Evolutionary conservation across 1,284 basidiomycete genomes (phyloP), one percentile per base, ranked within the genome.

Genomic region (Entoloma clypeatum): DNA sequence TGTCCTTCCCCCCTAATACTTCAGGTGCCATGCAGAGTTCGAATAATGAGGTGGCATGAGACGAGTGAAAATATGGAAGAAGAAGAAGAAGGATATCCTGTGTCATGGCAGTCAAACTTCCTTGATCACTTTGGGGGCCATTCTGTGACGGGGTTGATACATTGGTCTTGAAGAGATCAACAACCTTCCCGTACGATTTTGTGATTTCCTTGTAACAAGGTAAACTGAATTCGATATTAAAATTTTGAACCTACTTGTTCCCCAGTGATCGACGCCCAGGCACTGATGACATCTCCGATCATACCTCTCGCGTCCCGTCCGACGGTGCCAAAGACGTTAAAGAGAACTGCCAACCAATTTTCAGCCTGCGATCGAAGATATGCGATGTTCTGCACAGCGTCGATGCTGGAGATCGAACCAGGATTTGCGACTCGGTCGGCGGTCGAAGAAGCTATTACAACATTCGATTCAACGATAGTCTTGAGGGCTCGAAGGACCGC

Each of bases 321-420:
- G 16, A 89, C 79, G 54, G 81, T 92, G 47, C 86, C 78, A 62
- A 97, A 98, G n/a, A 99, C 85, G 59, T 99, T 98, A 72, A 98
- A 95, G 31, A 97, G 72, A 3, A 98, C 91, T 0, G 92, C 86
- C 18, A 98, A 77, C 82, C 96, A 94, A 57, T 91, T 95, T 58
- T 92, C 88, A 0, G 83, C 85, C 55, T 97, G 84, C 0, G 72
- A 72, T 36, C 78, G 80, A 43, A 99, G 71, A 60, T 90, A 86
- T 2, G 61, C 69, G 17, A 97, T 54, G 55, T 94, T 94, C 35
- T 68, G 70, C 25, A 67, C 59, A 2, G 89, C 92, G 47, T 79
- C 76, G 23, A 72, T 71, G 21, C 47, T 62, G 63, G 59, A 70
- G 18, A 61, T 50, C 2, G 47, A 77, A 54, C 68, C 19, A 51